These are phyloP conservation scores for Breynia disticha DNA, from an alignment of 441 rosid genomes.

Conservation along the genomic window DNA sequence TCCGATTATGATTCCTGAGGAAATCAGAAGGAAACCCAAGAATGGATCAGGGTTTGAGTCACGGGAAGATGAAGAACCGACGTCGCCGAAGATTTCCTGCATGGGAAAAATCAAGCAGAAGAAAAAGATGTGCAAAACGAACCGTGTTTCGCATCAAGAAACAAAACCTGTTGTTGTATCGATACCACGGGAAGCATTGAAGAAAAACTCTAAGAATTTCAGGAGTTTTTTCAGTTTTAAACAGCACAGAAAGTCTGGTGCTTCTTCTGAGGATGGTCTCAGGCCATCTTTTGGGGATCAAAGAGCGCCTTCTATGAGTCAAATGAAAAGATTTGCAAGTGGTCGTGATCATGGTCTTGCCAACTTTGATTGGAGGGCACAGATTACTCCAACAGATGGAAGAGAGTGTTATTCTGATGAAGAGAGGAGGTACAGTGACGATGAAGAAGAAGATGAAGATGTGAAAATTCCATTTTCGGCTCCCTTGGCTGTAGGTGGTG, in stretches of 20 bases:
- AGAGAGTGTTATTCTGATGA: slow-evolving; percentile 46
- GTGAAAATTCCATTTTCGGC: slow-evolving; percentile 61
- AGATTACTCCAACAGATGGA: slow-evolving; percentile 40
- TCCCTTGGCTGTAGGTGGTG: slow-evolving; percentile 33
- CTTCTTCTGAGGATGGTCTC: slow-evolving; percentile 1
- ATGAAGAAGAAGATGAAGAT: slow-evolving; percentile 30
- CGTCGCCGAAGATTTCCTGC: slow-evolving; percentile 85
- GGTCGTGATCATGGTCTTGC: slow-evolving; percentile 37
- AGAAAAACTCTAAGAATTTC: slow-evolving; percentile 19
- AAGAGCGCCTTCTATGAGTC: slow-evolving; percentile 51
- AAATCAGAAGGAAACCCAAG: slow-evolving; percentile 43
- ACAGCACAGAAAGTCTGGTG: slow-evolving; percentile 20
- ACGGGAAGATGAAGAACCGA: slow-evolving; percentile 63
- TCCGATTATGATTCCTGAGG: slow-evolving; percentile 49
- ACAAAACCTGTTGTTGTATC: slow-evolving; percentile 4
- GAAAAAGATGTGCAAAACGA: slow-evolving; percentile 22
- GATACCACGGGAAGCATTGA: slow-evolving; percentile 13
- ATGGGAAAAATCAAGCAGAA: slow-evolving; percentile 81
- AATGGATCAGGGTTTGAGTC: slow-evolving; percentile 19
- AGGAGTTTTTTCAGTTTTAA: slow-evolving; percentile 28
- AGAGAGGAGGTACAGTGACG: slow-evolving; percentile 24
- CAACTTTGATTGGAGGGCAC: slow-evolving; percentile 62
- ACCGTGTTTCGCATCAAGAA: slow-evolving; percentile 9
- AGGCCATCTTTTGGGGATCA: slow-evolving; percentile 16
- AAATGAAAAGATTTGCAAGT: slow-evolving; percentile 70